Conservation (phyloP, 805 yeast species). For the Zygotorulaspora sp. region DNA sequence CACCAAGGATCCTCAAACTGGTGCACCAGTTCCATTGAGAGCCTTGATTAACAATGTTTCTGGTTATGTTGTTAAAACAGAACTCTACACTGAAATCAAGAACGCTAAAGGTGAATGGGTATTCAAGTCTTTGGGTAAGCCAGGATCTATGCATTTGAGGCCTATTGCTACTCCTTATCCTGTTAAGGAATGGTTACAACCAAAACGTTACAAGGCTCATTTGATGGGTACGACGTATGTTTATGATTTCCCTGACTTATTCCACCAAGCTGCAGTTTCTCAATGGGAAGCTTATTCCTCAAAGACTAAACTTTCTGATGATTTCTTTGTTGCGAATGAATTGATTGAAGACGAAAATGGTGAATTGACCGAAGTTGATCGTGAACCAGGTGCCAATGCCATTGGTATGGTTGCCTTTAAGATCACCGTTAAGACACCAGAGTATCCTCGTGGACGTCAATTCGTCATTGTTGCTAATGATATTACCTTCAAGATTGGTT, state of each 20-base stretch:
- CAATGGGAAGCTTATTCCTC: slow-evolving; percentile 74
- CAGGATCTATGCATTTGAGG: slow-evolving; percentile 97
- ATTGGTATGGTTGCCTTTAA: slow-evolving; percentile 98
- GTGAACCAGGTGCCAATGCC: slow-evolving; percentile 95
- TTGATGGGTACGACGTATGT: slow-evolving; percentile 97
- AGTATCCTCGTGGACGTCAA: slow-evolving; percentile 94
- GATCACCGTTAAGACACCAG: slow-evolving; percentile 88
- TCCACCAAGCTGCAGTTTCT: slow-evolving; percentile 83
- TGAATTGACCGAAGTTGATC: slow-evolving; percentile 76
- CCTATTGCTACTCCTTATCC: slow-evolving; percentile 95
- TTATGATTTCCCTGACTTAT: slow-evolving; percentile 97
- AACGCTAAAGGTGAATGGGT: slow-evolving; percentile 94
- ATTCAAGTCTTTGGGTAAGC: slow-evolving; percentile 88
- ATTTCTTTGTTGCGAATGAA: slow-evolving; percentile 73
- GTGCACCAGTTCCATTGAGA: slow-evolving; percentile 90
- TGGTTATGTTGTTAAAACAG: slow-evolving; percentile 95
- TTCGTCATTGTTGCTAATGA: slow-evolving; percentile 92
- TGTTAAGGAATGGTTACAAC: slow-evolving; percentile 96
- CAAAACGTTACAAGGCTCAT: slow-evolving; percentile 97
- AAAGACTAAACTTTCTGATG: slow-evolving; percentile 49
- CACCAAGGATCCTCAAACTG: slow-evolving; percentile 83
- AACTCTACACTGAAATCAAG: slow-evolving; percentile 89
- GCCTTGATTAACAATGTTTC: slow-evolving; percentile 95
- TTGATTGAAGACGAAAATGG: slow-evolving; percentile 77
- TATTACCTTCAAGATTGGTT: slow-evolving; percentile 96